phyloP scores from a whole-genome alignment of 1,284 basidiomycete genomes.

The Gymnopus androsaceus region DNA sequence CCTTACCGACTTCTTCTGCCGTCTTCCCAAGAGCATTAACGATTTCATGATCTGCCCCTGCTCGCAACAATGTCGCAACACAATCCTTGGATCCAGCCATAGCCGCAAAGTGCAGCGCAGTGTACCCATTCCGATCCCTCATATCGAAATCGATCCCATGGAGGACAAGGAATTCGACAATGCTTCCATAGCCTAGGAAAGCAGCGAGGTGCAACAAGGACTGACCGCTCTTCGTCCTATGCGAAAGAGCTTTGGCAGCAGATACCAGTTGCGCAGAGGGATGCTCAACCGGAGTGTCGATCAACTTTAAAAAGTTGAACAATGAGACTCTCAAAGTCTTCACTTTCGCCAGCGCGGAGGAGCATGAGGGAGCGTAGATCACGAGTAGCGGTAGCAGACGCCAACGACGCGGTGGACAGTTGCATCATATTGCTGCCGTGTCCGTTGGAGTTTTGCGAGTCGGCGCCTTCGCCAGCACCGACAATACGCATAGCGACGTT shows the following conservation, averaged over 20 bases:
- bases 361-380: slow-evolving; percentile 58
- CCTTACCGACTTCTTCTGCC: slow-evolving; percentile 74
- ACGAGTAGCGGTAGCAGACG: too few relatives aligned
- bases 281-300: slow-evolving; percentile 59
- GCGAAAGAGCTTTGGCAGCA: slow-evolving; percentile 55
- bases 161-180: slow-evolving; percentile 73
- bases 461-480: slow-evolving; percentile 25
- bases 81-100: slow-evolving; percentile 70
- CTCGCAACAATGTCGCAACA: slow-evolving; percentile 68
- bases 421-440: slow-evolving; percentile 47
- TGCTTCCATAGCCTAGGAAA: slow-evolving; percentile 75
- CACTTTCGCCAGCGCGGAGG: slow-evolving; percentile 49
- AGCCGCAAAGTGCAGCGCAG: slow-evolving; percentile 87
- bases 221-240: slow-evolving; percentile 70
- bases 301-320: slow-evolving; percentile 77
- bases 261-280: slow-evolving; percentile 39
- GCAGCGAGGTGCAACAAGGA: slow-evolving; percentile 87
- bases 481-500: slow-evolving; percentile 89
- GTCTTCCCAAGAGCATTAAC: slow-evolving; percentile 79
- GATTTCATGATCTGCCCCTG: slow-evolving; percentile 79
- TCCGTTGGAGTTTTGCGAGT: slow-evolving; percentile 31
- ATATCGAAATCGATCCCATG: slow-evolving; percentile 80
- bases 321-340: slow-evolving; percentile 76
- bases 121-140: slow-evolving; percentile 89
- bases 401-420: slow-evolving; percentile 39